These are phyloP conservation scores for Ophiosphaerella herpotricha DNA, from an alignment of 2,329 filamentous ascomycete genomes.

Conservation along the genomic window DNA sequence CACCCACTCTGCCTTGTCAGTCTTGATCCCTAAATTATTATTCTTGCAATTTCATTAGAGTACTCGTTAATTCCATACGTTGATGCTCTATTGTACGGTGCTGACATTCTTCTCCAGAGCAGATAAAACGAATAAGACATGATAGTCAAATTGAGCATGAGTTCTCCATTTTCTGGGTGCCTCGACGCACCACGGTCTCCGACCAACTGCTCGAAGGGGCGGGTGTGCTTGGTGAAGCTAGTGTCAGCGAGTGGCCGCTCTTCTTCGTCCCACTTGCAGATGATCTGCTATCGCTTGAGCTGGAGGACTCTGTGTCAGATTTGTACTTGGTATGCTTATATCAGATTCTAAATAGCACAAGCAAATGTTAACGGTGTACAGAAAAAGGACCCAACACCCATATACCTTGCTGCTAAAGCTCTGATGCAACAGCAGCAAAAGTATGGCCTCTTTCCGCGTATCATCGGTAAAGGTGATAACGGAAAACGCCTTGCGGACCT, in stretches of 20 bases:
- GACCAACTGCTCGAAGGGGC: conserved; percentile 91
- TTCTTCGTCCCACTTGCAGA: conserved; percentile 91
- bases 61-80: conserved; percentile 28
- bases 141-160: conserved; percentile 92
- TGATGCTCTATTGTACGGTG: conserved; percentile 42
- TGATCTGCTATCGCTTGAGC: conserved; percentile 87
- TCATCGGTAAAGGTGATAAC: conserved; percentile 94
- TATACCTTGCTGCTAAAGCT: conserved; percentile 85
- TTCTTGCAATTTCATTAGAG: conserved; percentile 30
- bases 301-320: conserved; percentile 84
- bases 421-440: conserved; percentile 92
- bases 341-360: not conserved
- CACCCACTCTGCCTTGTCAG: conserved; percentile 60
- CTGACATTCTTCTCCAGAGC: conserved; percentile 66
- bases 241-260: conserved; percentile 81
- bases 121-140: conserved; percentile 86
- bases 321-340: conserved; percentile 69
- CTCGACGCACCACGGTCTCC: conserved; percentile 86
- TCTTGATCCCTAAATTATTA: conserved; percentile 59
- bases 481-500: conserved; percentile 87
- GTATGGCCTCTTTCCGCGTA: conserved; percentile 90
- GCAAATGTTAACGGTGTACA: conserved; percentile 37
- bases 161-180: conserved; percentile 95
- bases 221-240: conserved; percentile 90
- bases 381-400: conserved; percentile 87